These are phyloP conservation scores for Gnomoniopsis smithogilvyi DNA, from an alignment of 2,329 filamentous ascomycete genomes.

Conservation along the genomic window DNA sequence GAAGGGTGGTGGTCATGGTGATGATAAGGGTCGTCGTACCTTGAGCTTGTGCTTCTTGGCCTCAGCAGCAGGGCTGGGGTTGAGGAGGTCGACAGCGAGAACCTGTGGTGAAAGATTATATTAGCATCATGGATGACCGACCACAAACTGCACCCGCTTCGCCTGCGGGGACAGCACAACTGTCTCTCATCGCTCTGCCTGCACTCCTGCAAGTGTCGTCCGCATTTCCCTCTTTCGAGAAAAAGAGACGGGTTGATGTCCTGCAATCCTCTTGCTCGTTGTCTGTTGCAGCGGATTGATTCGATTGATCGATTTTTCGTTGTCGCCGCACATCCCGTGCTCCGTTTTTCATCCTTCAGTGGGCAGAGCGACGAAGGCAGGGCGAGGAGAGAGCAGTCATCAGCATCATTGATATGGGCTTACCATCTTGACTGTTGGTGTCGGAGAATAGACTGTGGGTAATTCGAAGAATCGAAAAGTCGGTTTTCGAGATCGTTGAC, in stretches of 20 bases:
- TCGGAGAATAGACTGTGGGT: slow-evolving; percentile 32
- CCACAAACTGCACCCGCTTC: not conserved
- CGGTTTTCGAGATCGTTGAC: slow-evolving; percentile 50
- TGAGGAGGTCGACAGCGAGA: slow-evolving; percentile 99
- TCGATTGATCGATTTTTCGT: not conserved
- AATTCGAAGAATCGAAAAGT: slow-evolving; percentile 43
- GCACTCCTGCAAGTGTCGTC: not conserved
- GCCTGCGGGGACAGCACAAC: not conserved
- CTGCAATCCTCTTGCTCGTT: not conserved
- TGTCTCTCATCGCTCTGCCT: not conserved
- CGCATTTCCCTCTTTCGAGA: not conserved
- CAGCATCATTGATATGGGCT: slow-evolving; percentile 32
- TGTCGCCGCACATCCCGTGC: slow-evolving; percentile 6
- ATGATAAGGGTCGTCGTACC: slow-evolving; percentile 53
- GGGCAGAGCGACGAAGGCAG: slow-evolving; percentile 2
- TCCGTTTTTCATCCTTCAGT: slow-evolving; percentile 8
- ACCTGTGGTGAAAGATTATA: slow-evolving; percentile 59
- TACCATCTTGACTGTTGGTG: slow-evolving; percentile 67
- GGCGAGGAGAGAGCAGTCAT: not conserved
- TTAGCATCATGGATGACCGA: slow-evolving; percentile 39
- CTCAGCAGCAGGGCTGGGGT: slow-evolving; percentile 96
- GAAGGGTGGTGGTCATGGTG: not conserved
- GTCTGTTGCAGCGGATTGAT: slow-evolving; percentile 4
- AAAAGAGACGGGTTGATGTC: not conserved
- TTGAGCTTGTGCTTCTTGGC: slow-evolving; percentile 99